These are phyloP conservation scores for Verticillium albo-atrum DNA, from an alignment of 2,329 filamentous ascomycete genomes.

Conservation along the genomic window DNA sequence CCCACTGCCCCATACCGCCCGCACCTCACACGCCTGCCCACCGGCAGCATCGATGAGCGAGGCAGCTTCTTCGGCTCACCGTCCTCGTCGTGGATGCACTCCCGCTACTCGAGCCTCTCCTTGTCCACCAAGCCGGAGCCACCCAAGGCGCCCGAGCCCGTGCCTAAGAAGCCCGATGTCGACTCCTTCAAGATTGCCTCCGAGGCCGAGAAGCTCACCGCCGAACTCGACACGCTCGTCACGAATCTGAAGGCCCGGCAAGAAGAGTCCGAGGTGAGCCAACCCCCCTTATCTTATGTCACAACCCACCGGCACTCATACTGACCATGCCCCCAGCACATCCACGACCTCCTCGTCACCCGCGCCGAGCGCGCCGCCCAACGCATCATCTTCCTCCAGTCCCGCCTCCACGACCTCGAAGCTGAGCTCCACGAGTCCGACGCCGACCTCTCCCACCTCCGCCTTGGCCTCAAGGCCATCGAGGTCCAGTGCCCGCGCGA, in stretches of 20 bases:
- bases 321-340: constrained; percentile 38
- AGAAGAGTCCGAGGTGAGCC: constrained; percentile 54
- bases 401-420: constrained; percentile 54
- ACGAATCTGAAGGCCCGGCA: constrained; percentile 48
- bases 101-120: constrained; percentile 34
- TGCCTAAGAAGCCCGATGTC: constrained; percentile 15
- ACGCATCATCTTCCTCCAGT: constrained; percentile 56
- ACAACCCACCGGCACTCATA: neutral
- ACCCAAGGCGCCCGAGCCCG: constrained; percentile 2
- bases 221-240: constrained; percentile 45
- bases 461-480: constrained; percentile 58
- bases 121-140: constrained; percentile 25
- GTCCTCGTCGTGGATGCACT: constrained; percentile 29
- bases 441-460: constrained; percentile 56
- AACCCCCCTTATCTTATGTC: neutral
- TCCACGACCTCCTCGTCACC: constrained; percentile 56
- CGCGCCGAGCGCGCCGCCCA: constrained; percentile 53
- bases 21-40: constrained; percentile 2
- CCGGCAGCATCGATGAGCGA: constrained; percentile 10
- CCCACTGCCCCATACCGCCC: constrained; percentile 2
- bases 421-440: constrained; percentile 52
- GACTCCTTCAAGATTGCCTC: constrained; percentile 29
- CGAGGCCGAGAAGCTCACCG: constrained; percentile 41
- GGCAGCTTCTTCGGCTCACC: constrained; percentile 23
- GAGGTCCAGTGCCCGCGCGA: constrained; percentile 53